Evolutionary conservation across 1,284 basidiomycete species (phyloP).

Genomic region (Papiliotrema flavescens): DNA sequence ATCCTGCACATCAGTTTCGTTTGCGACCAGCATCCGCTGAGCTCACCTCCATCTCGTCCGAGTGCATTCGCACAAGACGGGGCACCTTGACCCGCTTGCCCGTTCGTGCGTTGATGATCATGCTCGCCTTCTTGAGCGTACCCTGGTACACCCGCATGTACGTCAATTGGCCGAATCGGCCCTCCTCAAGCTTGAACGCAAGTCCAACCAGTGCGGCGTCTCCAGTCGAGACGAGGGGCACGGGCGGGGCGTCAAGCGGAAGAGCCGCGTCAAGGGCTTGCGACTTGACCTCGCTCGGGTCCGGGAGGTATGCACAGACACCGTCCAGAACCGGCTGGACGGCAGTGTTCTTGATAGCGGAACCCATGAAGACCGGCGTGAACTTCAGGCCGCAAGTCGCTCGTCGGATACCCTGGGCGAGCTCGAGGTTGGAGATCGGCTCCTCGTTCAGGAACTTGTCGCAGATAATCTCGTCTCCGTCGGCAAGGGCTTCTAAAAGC

Average conservation of each 20-base stretch:
- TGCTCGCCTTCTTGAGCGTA: constrained; percentile 73
- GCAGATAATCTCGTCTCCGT: constrained; percentile 91
- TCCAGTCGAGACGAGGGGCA: constrained; percentile 73
- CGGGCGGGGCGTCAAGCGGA: constrained; percentile 62
- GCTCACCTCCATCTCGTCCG: constrained; percentile 93
- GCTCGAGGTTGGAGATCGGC: constrained; percentile 66
- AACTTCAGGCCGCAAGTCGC: constrained; percentile 86
- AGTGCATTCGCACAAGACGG: constrained; percentile 94
- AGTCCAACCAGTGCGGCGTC: constrained; percentile 87
- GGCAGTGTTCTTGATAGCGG: constrained; percentile 96
- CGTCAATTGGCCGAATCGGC: constrained; percentile 93
- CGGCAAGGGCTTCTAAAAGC: constrained; percentile 90
- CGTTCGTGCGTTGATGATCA: constrained; percentile 89
- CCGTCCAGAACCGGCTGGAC: constrained; percentile 94
- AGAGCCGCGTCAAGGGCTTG: constrained; percentile 78
- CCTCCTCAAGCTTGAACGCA: constrained; percentile 99
- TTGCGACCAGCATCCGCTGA: not conserved
- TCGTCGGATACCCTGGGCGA: constrained; percentile 81
- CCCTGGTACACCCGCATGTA: constrained; percentile 99
- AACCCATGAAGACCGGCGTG: constrained; percentile 94
- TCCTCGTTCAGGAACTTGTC: constrained; percentile 89
- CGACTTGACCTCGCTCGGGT: constrained; percentile 75
- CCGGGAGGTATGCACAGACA: constrained; percentile 91
- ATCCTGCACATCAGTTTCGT: constrained; percentile 56
- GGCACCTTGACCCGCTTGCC: constrained; percentile 99